Evolutionary conservation across 257 asterid species (phyloP).

Genomic region (Ilex aquifolium): DNA sequence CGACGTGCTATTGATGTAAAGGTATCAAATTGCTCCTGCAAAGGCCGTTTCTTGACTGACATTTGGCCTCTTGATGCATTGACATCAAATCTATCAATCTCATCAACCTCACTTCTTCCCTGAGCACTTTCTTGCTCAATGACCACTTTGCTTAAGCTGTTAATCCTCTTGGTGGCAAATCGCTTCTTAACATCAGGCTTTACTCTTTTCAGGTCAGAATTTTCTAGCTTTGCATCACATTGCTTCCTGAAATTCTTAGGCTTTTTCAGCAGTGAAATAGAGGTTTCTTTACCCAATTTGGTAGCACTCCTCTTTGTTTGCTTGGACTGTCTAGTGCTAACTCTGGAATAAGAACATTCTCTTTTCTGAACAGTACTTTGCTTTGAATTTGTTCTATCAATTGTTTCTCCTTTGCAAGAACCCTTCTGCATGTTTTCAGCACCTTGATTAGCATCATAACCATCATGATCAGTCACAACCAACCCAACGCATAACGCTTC

Average conservation of each 20-base stretch:
- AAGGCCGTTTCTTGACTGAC: slow-evolving; percentile 20
- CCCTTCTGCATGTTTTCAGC: slow-evolving; percentile 12
- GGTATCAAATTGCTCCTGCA: slow-evolving; percentile 29
- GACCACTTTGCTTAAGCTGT: slow-evolving; percentile 8
- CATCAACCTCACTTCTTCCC: slow-evolving; percentile 9
- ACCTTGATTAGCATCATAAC: slow-evolving; percentile 22
- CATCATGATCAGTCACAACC: slow-evolving; percentile 27
- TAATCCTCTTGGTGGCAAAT: slow-evolving; percentile 5
- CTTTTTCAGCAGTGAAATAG: slow-evolving; percentile 18
- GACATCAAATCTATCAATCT: slow-evolving; percentile 10
- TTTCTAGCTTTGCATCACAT: slow-evolving; percentile 18
- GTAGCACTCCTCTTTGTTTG: slow-evolving; percentile 30
- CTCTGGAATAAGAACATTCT: slow-evolving; percentile 28
- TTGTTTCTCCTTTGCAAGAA: slow-evolving; percentile 21
- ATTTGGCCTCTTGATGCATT: slow-evolving; percentile 20
- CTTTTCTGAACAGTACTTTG: slow-evolving; percentile 15
- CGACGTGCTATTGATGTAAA: slow-evolving; percentile 55
- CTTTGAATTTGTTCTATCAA: slow-evolving; percentile 1
- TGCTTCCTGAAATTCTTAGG: slow-evolving; percentile 24
- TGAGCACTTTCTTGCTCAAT: slow-evolving; percentile 13
- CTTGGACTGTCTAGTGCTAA: slow-evolving; percentile 46
- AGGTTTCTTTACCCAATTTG: slow-evolving; percentile 11
- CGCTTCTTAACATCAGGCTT: slow-evolving; percentile 12
- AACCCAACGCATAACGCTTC: slow-evolving; percentile 49
- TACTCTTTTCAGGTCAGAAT: slow-evolving; percentile 20